Evolutionary conservation across 2,329 filamentous ascomycete species (phyloP).

Genomic region (Shiraia sp.): DNA sequence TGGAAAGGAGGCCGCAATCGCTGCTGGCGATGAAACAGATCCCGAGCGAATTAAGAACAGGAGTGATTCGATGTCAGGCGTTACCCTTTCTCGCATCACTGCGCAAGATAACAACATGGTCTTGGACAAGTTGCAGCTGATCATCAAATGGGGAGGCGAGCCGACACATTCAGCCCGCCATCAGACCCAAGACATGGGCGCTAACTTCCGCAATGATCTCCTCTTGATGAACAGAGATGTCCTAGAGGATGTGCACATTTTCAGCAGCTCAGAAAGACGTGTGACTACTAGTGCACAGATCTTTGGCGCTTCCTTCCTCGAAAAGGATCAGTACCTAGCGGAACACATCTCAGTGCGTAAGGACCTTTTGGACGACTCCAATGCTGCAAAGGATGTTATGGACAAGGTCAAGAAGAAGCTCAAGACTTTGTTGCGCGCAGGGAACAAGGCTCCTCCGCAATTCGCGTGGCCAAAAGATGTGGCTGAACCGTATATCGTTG

Average conservation of each 20-base stretch:
- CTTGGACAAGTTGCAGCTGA: conserved; percentile 92
- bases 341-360: conserved; percentile 92
- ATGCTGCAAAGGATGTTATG: conserved; percentile 98
- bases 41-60: conserved; percentile 33
- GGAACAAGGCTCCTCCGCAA: conserved; percentile 89
- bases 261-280: conserved; percentile 91
- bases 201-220: conserved; percentile 94
- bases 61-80: conserved; percentile 83
- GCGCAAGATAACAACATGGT: conserved; percentile 91
- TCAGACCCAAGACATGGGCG: conserved; percentile 90
- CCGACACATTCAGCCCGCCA: conserved; percentile 97
- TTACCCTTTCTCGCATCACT: conserved; percentile 91
- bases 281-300: conserved; percentile 97
- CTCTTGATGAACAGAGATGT: conserved; percentile 90
- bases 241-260: conserved; percentile 89
- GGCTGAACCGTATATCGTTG: conserved; percentile 90
- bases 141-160: conserved; percentile 99
- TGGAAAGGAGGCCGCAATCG: conserved; percentile 24
- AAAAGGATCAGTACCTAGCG: conserved; percentile 79
- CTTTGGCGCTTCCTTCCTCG: conserved; percentile 86
- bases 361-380: conserved; percentile 93
- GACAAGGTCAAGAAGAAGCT: conserved; percentile 99
- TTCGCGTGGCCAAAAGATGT: conserved; percentile 98
- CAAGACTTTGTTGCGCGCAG: conserved; percentile 86
- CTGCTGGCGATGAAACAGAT: conserved; percentile 14